phyloP scores from a whole-genome alignment of 2,329 filamentous ascomycete genomes.

The Arthrobotrys musiformis region DNA sequence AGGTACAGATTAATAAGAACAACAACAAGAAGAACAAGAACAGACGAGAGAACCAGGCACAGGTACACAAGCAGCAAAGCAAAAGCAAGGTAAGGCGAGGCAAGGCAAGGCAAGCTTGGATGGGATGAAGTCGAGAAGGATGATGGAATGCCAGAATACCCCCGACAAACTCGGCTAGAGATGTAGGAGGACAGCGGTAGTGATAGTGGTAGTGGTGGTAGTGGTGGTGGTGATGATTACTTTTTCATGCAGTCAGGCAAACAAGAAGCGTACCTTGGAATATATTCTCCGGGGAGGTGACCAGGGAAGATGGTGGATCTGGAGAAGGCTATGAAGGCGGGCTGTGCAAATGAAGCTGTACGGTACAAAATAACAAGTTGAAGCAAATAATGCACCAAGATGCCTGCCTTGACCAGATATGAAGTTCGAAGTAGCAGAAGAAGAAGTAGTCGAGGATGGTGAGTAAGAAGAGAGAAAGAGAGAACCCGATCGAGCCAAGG shows the following conservation, averaged over 20 bases:
- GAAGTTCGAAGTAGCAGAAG: background rate
- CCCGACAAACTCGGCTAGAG: constrained; percentile 34
- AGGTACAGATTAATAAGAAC: too few species aligned
- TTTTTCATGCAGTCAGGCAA: constrained; percentile 29
- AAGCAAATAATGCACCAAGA: constrained; percentile 16
- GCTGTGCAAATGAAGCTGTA: constrained; percentile 45
- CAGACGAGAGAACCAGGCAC: constrained; percentile 7
- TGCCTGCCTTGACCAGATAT: constrained; percentile 4
- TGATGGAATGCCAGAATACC: background rate
- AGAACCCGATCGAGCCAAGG: background rate
- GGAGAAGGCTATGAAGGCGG: constrained; percentile 45
- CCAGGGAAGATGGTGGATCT: constrained; percentile 18
- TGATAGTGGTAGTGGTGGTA: too few species aligned
- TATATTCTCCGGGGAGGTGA: constrained; percentile 33
- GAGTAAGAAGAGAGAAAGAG: background rate
- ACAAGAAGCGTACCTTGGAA: constrained; percentile 33
- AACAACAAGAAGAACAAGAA: background rate
- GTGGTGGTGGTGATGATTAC: constrained; percentile 43
- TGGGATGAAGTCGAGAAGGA: constrained; percentile 15
- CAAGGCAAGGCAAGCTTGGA: constrained; percentile 1
- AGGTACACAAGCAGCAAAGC: background rate
- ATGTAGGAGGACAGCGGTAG: constrained; percentile 9
- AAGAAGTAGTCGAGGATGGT: background rate
- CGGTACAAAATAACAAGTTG: background rate
- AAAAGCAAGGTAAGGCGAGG: background rate